Percentiles rank a stretch among this genome's conserved stretches.
phyloP scores from a whole-genome alignment of 148 eudicot genomes.

The Chenopodium berlandieri region DNA sequence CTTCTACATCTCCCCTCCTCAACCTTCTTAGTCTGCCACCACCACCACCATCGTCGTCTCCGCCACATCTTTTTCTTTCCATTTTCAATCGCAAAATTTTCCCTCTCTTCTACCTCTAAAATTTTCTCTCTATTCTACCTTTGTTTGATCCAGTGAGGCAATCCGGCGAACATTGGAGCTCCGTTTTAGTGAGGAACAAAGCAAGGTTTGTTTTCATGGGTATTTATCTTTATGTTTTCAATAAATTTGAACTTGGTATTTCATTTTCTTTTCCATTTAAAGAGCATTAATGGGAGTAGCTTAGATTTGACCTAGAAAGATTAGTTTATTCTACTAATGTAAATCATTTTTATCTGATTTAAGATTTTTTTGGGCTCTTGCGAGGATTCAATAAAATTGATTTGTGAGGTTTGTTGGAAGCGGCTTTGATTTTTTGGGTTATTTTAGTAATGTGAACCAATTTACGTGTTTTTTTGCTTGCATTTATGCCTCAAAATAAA shows the following conservation, averaged over 20 bases:
- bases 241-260: neutral
- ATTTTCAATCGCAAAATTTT: neutral
- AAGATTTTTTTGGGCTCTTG: neutral
- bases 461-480: slow-evolving; percentile 1
- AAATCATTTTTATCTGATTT: neutral
- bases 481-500: neutral
- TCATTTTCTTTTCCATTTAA: neutral
- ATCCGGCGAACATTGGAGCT: neutral
- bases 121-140: neutral
- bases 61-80: neutral
- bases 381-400: neutral
- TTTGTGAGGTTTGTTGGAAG: slow-evolving; percentile 11
- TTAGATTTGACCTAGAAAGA: slow-evolving; percentile 15
- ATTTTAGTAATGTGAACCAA: neutral
- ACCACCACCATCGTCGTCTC: neutral
- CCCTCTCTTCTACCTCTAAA: too few species aligned
- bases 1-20: slow-evolving; percentile 3
- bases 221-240: neutral
- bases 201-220: slow-evolving; percentile 19
- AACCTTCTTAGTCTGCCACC: slow-evolving; percentile 8
- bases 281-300: slow-evolving; percentile 2
- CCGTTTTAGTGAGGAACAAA: neutral
- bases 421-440: neutral
- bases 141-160: neutral
- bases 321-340: neutral